Evolutionary conservation across 129 eudicot genomes (phyloP).

Genomic region (Silybum marianum): DNA sequence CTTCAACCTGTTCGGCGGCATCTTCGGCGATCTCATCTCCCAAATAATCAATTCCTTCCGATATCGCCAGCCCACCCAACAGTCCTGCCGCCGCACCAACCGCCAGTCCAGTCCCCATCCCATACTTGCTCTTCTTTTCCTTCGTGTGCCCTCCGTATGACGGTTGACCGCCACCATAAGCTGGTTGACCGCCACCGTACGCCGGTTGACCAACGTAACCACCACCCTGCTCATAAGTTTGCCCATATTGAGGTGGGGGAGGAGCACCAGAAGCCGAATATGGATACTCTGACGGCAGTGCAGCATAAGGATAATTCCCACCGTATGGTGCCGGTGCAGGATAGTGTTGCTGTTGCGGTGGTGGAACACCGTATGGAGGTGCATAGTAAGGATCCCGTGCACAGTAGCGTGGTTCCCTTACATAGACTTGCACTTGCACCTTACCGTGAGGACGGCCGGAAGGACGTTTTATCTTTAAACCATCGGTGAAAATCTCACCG

Average conservation of each 20-base stretch:
- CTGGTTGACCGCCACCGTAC: slow-evolving; percentile 22
- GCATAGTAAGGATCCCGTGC: slow-evolving; percentile 62
- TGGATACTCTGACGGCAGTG: slow-evolving; percentile 48
- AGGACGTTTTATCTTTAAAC: slow-evolving; percentile 73
- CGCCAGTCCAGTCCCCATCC: slow-evolving; percentile 92
- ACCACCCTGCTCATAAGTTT: slow-evolving; percentile 23
- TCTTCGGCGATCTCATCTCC: slow-evolving; percentile 76
- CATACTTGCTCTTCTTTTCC: slow-evolving; percentile 57
- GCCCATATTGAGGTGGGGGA: slow-evolving; percentile 34
- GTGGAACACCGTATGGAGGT: slow-evolving; percentile 57
- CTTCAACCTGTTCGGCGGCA: slow-evolving; percentile 78
- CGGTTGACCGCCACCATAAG: slow-evolving; percentile 26
- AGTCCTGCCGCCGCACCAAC: slow-evolving; percentile 94
- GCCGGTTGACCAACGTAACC: slow-evolving; percentile 33
- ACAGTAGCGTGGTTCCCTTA: slow-evolving; percentile 58
- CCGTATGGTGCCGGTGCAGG: not conserved
- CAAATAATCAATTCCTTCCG: slow-evolving; percentile 72
- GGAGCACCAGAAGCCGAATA: slow-evolving; percentile 38
- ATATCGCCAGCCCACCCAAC: slow-evolving; percentile 81
- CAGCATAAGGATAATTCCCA: not conserved
- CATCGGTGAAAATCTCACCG: slow-evolving; percentile 28
- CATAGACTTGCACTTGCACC: slow-evolving; percentile 41
- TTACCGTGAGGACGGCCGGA: slow-evolving; percentile 93
- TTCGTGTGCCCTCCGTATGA: slow-evolving; percentile 31
- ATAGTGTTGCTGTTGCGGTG: not conserved